Conservation (phyloP, 345 rosid species). For the Geranium brycei region DNA sequence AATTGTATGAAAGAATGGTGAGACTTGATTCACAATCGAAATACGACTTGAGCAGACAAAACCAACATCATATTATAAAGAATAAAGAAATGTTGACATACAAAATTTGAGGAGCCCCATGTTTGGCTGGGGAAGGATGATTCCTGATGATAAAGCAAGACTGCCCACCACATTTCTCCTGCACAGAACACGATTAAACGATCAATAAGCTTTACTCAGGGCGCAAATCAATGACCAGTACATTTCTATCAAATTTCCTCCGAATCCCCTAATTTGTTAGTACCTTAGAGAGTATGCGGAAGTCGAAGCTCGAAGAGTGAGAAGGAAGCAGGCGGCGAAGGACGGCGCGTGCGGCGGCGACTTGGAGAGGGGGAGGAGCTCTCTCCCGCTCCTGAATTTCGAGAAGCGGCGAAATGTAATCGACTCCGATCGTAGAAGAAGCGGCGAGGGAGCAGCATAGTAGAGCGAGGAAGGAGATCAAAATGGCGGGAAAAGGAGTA, state of each 20-base stretch:
- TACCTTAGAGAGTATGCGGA: constrained; percentile 44
- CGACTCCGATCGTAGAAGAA: constrained; percentile 47
- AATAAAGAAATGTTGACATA: not conserved
- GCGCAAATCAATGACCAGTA: not conserved
- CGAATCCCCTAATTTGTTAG: not conserved
- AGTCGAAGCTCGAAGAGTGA: constrained; percentile 38
- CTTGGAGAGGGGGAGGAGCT: constrained; percentile 44
- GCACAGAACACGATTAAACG: constrained; percentile 1
- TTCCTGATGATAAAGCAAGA: constrained; percentile 36
- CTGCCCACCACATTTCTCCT: constrained; percentile 43
- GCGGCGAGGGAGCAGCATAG: constrained; percentile 9
- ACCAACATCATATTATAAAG: not conserved
- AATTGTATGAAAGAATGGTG: not conserved
- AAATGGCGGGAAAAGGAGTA: constrained; percentile 20
- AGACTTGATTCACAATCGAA: too few species aligned
- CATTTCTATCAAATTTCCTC: not conserved
- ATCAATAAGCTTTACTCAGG: not conserved
- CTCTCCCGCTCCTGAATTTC: constrained; percentile 51
- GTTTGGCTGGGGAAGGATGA: constrained; percentile 19
- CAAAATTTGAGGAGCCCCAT: constrained; percentile 13
- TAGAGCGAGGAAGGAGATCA: constrained; percentile 1
- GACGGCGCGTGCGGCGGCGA: constrained; percentile 41
- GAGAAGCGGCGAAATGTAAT: constrained; percentile 42
- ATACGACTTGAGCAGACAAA: too few species aligned
- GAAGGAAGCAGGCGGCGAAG: constrained; percentile 51